Percentiles rank a stretch among this genome's conserved stretches.
Evolutionary conservation across 148 eudicot genomes (phyloP).

Genomic region (Drosera capensis): DNA sequence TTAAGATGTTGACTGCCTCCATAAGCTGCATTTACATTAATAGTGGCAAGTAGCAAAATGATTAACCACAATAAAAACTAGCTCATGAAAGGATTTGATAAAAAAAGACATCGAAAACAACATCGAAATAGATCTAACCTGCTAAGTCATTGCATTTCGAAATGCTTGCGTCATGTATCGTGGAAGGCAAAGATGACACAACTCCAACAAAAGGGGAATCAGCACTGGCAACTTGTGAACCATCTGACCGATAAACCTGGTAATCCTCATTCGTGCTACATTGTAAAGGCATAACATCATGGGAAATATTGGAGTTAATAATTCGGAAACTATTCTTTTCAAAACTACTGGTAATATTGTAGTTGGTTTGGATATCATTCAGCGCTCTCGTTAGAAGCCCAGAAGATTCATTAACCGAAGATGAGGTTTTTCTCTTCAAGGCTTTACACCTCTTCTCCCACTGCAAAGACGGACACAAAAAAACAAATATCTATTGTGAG

Average conservation of each 20-base stretch:
- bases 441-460: conserved; percentile 74
- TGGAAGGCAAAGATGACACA: conserved; percentile 13
- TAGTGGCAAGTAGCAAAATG: no score
- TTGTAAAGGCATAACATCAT: conserved; percentile 94
- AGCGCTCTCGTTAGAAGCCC: conserved; percentile 24
- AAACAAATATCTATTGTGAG: conserved; percentile 1
- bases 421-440: conserved; percentile 24
- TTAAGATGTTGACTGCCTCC: no score
- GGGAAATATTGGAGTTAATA: conserved; percentile 27
- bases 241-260: conserved; percentile 48
- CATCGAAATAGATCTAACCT: conserved; percentile 15
- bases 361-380: conserved; percentile 79
- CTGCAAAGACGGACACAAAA: conserved; percentile 31
- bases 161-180: conserved; percentile 10
- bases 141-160: conserved; percentile 13
- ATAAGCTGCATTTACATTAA: no score
- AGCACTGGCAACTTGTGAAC: conserved; percentile 20
- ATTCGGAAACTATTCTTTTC: conserved; percentile 30
- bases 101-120: neutral
- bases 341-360: conserved; percentile 34
- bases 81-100: no score
- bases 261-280: conserved; percentile 71
- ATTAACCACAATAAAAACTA: no score
- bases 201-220: conserved; percentile 13
- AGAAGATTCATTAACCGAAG: conserved; percentile 18